These are phyloP conservation scores for Schizosaccharomyces octosporus DNA, from an alignment of 805 yeast species.

Conservation along the genomic window DNA sequence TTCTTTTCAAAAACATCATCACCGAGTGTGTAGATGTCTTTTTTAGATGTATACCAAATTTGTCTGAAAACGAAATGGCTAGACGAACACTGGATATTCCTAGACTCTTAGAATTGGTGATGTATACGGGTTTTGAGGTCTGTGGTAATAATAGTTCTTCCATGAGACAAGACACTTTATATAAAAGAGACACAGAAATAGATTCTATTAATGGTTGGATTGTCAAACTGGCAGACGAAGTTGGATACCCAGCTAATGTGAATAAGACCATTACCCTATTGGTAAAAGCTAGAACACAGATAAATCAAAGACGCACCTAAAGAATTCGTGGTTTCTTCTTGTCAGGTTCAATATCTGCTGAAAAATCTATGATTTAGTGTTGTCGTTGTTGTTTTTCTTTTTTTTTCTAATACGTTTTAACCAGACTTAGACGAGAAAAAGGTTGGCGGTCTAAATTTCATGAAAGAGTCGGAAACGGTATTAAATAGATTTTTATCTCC, in stretches of 20 bases:
- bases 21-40: neutral
- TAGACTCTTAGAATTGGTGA: neutral
- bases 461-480: too few species aligned
- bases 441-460: too few species aligned
- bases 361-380: too few species aligned
- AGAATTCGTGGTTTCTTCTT: too few species aligned
- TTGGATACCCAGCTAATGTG: slow-evolving; percentile 4
- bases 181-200: slow-evolving; percentile 37
- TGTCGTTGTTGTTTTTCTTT: too few species aligned
- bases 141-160: neutral
- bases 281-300: neutral
- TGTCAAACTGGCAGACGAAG: slow-evolving; percentile 11
- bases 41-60: neutral
- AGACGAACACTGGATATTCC: neutral
- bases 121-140: neutral
- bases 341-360: too few species aligned
- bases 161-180: neutral
- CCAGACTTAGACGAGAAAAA: too few species aligned
- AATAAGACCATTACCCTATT: slow-evolving; percentile 2
- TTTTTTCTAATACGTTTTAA: too few species aligned
- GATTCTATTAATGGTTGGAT: slow-evolving; percentile 68
- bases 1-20: neutral
- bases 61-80: neutral
- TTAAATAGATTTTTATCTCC: too few species aligned
- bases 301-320: too few species aligned